These are phyloP conservation scores for Trichoderma oligosporum DNA, from an alignment of 2,329 filamentous ascomycete genomes.

Conservation along the genomic window DNA sequence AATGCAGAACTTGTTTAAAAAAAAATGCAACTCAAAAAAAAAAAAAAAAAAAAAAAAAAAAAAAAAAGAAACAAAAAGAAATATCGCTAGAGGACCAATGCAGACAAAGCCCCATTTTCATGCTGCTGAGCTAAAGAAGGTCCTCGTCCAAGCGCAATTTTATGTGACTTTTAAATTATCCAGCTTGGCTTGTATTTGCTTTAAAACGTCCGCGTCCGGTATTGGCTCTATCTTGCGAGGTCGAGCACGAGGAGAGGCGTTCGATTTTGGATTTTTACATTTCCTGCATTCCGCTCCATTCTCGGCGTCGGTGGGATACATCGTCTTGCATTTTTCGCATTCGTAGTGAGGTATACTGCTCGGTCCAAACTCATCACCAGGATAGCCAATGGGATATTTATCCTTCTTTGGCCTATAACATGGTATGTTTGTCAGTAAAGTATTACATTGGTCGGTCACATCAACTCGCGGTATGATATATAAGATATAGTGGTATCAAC, in stretches of 20 bases:
- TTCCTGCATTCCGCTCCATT: conserved; percentile 54
- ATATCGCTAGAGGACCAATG: background rate
- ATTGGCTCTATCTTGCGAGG: conserved; percentile 59
- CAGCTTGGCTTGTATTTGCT: conserved; percentile 54
- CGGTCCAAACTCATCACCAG: conserved; percentile 58
- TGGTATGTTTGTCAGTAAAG: conserved; percentile 11
- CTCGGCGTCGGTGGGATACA: conserved; percentile 50
- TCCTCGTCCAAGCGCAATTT: background rate
- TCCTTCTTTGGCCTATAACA: conserved; percentile 57
- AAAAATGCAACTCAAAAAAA: too few relatives aligned
- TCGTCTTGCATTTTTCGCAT: conserved; percentile 60
- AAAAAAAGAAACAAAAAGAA: background rate
- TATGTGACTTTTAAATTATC: conserved; percentile 40
- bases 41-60: background rate
- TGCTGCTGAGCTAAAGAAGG: background rate
- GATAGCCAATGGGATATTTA: conserved; percentile 68
- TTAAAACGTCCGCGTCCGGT: conserved; percentile 58
- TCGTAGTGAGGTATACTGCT: conserved; percentile 51
- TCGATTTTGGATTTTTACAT: conserved; percentile 59
- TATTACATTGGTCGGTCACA: too few relatives aligned
- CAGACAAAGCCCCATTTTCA: background rate
- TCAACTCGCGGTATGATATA: too few relatives aligned
- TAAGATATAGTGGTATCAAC: too few relatives aligned
- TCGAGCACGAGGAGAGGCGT: conserved; percentile 54
- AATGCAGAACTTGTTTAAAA: background rate